phyloP scores from a whole-genome alignment of 345 rosid genomes.

The Salix brachista region DNA sequence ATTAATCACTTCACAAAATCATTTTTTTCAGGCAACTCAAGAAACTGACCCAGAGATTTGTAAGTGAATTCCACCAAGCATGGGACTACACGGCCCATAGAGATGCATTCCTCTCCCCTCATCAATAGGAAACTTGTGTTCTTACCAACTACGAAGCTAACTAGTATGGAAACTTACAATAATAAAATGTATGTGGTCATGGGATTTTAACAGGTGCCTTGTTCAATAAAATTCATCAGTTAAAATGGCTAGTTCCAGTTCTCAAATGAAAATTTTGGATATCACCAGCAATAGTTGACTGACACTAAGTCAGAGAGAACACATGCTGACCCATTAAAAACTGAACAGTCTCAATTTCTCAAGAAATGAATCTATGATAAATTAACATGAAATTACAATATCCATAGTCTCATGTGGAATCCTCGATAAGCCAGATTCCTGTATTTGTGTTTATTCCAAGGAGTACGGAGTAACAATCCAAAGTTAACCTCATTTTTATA shows the following conservation, averaged over 20 bases:
- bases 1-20: background rate
- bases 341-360: background rate
- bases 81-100: background rate
- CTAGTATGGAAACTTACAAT: background rate
- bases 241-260: background rate
- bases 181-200: background rate
- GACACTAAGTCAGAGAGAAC: background rate
- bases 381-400: background rate
- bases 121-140: background rate
- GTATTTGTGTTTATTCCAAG: background rate
- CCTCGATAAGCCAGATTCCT: background rate
- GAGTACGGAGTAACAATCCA: background rate
- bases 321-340: background rate
- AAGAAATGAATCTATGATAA: background rate
- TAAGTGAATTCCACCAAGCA: background rate
- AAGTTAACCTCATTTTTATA: background rate
- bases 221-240: background rate
- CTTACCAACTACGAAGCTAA: background rate
- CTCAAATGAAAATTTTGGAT: background rate
- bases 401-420: background rate
- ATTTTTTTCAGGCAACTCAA: background rate
- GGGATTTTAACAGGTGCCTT: background rate
- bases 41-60: background rate
- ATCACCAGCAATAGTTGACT: background rate
- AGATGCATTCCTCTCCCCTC: background rate